A percentile compares a stretch with the other conserved stretches of the same genome.
phyloP scores from a whole-genome alignment of 176 grass and related monocot genomes.

The Alopecurus myosuroides region DNA sequence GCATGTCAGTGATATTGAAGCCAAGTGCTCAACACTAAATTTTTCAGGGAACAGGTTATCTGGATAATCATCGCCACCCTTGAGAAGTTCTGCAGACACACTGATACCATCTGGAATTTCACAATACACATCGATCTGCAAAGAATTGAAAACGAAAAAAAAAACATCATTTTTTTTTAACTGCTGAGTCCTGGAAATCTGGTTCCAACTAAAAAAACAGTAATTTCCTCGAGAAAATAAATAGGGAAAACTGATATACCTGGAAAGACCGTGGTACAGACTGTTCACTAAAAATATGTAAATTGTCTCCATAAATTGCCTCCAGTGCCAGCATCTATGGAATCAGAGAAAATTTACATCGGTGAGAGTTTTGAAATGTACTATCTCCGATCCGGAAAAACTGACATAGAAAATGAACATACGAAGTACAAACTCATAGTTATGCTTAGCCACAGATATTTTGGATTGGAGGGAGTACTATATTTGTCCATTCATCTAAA shows the following conservation, averaged over 20 bases:
- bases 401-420: too few relatives aligned
- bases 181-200: not conserved
- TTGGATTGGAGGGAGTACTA: too few relatives aligned
- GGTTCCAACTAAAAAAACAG: not conserved
- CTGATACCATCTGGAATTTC: conserved; percentile 31
- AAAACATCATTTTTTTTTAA: not conserved
- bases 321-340: conserved; percentile 31
- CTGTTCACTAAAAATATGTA: conserved; percentile 16
- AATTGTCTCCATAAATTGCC: conserved; percentile 50
- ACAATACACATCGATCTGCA: conserved; percentile 14
- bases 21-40: conserved; percentile 39
- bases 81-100: not conserved
- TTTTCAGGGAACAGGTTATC: not conserved
- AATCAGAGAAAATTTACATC: not conserved
- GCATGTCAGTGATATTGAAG: conserved; percentile 44
- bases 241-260: not conserved
- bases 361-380: not conserved
- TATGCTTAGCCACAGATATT: too few relatives aligned
- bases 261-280: conserved; percentile 35
- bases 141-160: not conserved
- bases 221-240: not conserved
- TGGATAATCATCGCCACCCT: not conserved
- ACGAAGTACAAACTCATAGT: too few relatives aligned
- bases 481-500: not conserved
- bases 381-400: too few relatives aligned